Base-by-base conservation (phyloP, 1,284 basidiomycete genomes). In the Clitocybe nebularis region DNA sequence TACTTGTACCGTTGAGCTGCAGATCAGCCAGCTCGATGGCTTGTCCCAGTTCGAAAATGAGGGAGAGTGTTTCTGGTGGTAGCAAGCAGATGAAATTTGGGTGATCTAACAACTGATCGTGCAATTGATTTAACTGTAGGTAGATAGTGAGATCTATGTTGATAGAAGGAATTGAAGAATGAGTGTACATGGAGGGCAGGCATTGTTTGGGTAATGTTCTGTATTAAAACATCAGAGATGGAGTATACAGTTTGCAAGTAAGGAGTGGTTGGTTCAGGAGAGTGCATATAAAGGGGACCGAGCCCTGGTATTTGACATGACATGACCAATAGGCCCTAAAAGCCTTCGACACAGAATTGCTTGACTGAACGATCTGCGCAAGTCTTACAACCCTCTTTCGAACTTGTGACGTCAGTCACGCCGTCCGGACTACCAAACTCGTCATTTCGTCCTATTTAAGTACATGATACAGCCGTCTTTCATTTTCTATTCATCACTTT, bases 401-500 rank as follows among this genome's bases (percentile, higher is more conserved):
- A n/a, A n/a, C n/a, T n/a, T n/a, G n/a, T n/a, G n/a, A n/a, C n/a
- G n/a, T n/a, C n/a, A n/a, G n/a, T n/a, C n/a, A n/a, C n/a, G n/a
- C n/a, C n/a, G n/a, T n/a, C n/a, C n/a, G n/a, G n/a, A n/a, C n/a
- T n/a, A n/a, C n/a, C n/a, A n/a, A n/a, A 20, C 5, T 36, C 34
- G 8, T 20, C 13, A 36, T 22, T 20, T 5, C n/a, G 13, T 17
- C 34, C 21, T 28, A 23, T 24, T 20, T 8, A 39, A 41, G 11
- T 44, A 45, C 43, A 38, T 23, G 25, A 21, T 42, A 40, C 26
- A 19, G 30, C 35, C 37, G 32, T 34, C 36, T 36, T 21, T 39
- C 22, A 23, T 44, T 39, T n/a, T 51, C 26, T 3, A 30, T 11
- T 14, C 11, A 26, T 51, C 56, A 65, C 52, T 68, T 70, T 10